Conservation (phyloP, 768 basidiomycete genomes). For the Termitomyces sp. region DNA sequence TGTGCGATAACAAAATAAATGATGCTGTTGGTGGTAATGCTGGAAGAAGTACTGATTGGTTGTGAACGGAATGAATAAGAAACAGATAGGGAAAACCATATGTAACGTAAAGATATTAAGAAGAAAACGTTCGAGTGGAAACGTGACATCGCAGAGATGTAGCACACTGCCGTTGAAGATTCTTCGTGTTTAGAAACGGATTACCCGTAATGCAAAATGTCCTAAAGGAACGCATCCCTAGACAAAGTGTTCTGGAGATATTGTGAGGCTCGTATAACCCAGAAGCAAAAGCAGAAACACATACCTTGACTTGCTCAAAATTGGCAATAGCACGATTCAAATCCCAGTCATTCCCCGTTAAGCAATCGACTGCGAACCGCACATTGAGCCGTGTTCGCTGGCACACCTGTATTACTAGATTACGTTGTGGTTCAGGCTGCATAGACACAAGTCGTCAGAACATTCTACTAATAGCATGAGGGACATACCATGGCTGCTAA, state of each 20-base stretch:
- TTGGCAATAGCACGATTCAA: constrained; percentile 72
- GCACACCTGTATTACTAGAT: constrained; percentile 64
- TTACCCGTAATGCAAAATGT: neutral
- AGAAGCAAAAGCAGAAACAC: constrained; percentile 19
- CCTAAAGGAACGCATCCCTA: constrained; percentile 49
- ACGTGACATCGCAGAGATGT: neutral
- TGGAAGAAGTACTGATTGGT: neutral
- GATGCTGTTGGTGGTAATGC: constrained; percentile 6
- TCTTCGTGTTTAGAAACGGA: neutral
- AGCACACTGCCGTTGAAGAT: neutral
- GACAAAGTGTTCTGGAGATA: constrained; percentile 37
- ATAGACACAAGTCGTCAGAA: neutral
- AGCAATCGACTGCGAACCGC: constrained; percentile 77
- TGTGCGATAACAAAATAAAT: neutral
- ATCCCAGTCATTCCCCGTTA: constrained; percentile 84
- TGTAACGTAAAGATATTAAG: neutral
- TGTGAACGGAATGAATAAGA: neutral
- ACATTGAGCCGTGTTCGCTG: constrained; percentile 74
- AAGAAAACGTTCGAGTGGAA: constrained; percentile 4
- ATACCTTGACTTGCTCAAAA: constrained; percentile 84
- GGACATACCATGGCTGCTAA: constrained; percentile 53
- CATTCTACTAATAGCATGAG: neutral
- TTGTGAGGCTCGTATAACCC: constrained; percentile 15
- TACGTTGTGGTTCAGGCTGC: constrained; percentile 67
- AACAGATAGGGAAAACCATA: neutral